phyloP scores from a whole-genome alignment of 768 basidiomycete species.

The Suillus clintonianus region DNA sequence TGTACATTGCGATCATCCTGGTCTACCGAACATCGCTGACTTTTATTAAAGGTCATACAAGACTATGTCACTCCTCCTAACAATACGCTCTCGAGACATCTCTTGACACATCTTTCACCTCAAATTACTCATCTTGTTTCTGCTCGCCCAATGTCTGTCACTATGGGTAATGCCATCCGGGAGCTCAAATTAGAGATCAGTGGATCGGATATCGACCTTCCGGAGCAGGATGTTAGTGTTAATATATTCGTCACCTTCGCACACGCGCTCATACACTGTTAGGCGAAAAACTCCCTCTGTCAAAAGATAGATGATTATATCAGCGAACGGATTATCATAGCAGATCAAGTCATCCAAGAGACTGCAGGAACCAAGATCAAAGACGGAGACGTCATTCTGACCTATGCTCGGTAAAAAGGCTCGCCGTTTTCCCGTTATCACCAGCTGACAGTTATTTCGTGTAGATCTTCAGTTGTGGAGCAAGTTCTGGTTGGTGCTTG shows the following conservation, averaged over 20 bases:
- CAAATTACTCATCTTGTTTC: conserved; percentile 90
- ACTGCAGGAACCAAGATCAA: conserved; percentile 92
- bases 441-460: conserved; percentile 4
- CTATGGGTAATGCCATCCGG: conserved; percentile 93
- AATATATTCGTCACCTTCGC: conserved; percentile 4
- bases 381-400: conserved; percentile 89
- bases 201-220: conserved; percentile 86
- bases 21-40: background rate
- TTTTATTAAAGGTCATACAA: conserved; percentile 73
- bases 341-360: conserved; percentile 91
- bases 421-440: background rate
- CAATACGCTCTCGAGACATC: conserved; percentile 85
- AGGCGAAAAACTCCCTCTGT: conserved; percentile 89
- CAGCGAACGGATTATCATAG: conserved; percentile 88
- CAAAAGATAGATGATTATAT: conserved; percentile 91
- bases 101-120: conserved; percentile 89
- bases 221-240: conserved; percentile 85
- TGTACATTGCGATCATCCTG: conserved; percentile 45
- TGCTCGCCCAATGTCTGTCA: conserved; percentile 87
- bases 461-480: conserved; percentile 92
- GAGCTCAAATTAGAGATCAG: conserved; percentile 96
- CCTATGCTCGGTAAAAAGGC: conserved; percentile 76
- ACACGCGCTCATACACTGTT: background rate
- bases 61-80: conserved; percentile 87
- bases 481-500: conserved; percentile 82